These are phyloP conservation scores for Syzygium malaccense DNA, from an alignment of 441 rosid species.

Conservation along the genomic window DNA sequence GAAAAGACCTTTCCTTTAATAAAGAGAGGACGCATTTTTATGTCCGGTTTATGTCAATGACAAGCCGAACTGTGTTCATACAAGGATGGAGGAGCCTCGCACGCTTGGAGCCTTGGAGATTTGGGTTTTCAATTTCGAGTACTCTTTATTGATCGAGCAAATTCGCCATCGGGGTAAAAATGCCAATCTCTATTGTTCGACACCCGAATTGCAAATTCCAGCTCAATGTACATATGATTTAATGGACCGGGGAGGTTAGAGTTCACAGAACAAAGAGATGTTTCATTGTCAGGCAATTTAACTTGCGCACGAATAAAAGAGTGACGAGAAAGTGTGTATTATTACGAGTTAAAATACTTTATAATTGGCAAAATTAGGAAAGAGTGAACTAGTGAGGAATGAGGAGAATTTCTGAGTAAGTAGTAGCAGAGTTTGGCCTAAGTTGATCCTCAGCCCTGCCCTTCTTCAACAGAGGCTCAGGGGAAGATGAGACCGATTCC, in stretches of 20 bases:
- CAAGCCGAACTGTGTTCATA: neutral
- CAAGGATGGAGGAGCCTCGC: neutral
- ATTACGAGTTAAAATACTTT: conserved; percentile 12
- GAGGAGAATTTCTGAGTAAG: conserved; percentile 19
- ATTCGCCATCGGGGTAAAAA: neutral
- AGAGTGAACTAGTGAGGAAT: conserved; percentile 23
- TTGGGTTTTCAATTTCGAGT: neutral
- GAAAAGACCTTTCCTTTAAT: neutral
- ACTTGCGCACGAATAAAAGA: conserved; percentile 11
- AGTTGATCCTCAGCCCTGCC: conserved; percentile 24
- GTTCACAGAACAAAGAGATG: neutral
- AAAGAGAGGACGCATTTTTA: neutral
- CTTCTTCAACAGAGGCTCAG: conserved; percentile 45
- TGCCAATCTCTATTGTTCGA: neutral
- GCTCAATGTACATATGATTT: neutral
- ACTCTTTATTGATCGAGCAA: neutral
- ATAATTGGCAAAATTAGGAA: neutral
- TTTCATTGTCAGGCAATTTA: conserved; percentile 32
- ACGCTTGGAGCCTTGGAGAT: neutral
- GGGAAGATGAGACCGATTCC: conserved; percentile 36
- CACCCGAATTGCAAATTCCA: neutral
- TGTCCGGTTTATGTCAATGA: neutral
- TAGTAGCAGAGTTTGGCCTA: conserved; percentile 11
- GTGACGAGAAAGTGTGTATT: neutral
- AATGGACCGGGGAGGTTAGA: neutral